These are phyloP conservation scores for Sporothrix variecibatus DNA, from an alignment of 2,329 filamentous ascomycete genomes.

Conservation along the genomic window DNA sequence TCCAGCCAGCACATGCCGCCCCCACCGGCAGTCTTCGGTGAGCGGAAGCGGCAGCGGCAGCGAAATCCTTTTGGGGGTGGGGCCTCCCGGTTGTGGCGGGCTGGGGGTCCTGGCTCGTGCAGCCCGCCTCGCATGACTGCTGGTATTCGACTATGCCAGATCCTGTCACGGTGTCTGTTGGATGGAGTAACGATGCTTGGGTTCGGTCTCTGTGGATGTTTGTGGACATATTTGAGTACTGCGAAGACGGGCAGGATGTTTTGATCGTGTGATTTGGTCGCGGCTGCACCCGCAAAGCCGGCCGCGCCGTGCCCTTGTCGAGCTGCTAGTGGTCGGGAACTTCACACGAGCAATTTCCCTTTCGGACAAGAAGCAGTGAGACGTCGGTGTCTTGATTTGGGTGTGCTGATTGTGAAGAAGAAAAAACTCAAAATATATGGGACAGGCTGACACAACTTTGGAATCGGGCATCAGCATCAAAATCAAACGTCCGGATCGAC, in stretches of 20 bases:
- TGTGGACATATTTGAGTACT: background rate
- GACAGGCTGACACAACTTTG: background rate
- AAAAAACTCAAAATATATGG: background rate
- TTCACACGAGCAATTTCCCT: conserved; percentile 17
- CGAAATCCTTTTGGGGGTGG: background rate
- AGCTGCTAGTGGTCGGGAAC: background rate
- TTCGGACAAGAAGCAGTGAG: background rate
- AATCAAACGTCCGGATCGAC: background rate
- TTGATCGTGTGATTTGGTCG: background rate
- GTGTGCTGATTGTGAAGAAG: background rate
- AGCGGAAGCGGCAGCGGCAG: conserved; percentile 22
- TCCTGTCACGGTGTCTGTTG: background rate
- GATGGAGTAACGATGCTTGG: background rate
- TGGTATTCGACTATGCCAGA: background rate
- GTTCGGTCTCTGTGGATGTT: background rate
- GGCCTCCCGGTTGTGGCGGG: background rate
- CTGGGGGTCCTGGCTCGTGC: background rate
- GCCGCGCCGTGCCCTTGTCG: conserved; percentile 13
- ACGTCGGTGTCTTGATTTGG: conserved; percentile 20
- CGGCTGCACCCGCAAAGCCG: conserved; percentile 4
- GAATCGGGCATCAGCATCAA: background rate
- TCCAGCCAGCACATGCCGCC: background rate
- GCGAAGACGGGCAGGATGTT: background rate
- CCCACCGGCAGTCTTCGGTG: conserved; percentile 18
- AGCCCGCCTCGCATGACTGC: background rate